Evolutionary conservation across 2,329 filamentous ascomycete genomes (phyloP).

Genomic region (Ambrosiella beaveri): DNA sequence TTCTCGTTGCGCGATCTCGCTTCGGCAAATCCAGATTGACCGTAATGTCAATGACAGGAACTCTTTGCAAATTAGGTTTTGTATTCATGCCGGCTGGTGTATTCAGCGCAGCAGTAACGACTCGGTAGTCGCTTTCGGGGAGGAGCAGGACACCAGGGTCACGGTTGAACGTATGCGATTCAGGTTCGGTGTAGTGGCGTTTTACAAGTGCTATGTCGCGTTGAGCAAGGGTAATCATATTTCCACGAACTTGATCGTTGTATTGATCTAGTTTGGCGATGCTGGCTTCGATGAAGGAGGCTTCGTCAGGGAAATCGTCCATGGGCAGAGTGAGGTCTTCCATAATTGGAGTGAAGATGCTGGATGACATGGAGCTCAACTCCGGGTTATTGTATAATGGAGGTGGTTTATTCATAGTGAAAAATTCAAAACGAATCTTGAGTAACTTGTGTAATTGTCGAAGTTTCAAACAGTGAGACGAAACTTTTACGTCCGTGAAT

Average conservation of each 20-base stretch:
- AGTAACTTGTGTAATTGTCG: neutral
- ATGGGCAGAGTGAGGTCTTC: slow-evolving; percentile 15
- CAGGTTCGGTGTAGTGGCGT: neutral
- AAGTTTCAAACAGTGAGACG: neutral
- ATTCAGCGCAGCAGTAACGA: neutral
- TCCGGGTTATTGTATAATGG: neutral
- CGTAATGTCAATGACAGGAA: slow-evolving; percentile 5
- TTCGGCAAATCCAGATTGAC: neutral
- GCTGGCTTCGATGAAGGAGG: neutral
- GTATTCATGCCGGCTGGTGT: slow-evolving; percentile 1
- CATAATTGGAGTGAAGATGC: slow-evolving; percentile 22
- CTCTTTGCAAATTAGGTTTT: neutral
- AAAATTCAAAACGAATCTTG: neutral
- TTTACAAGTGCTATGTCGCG: slow-evolving; percentile 6
- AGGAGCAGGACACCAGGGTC: neutral
- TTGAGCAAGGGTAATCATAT: slow-evolving; percentile 10
- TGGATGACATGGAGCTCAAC: slow-evolving; percentile 16
- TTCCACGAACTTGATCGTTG: slow-evolving; percentile 9
- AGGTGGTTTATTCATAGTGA: neutral
- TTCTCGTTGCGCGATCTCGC: slow-evolving; percentile 5
- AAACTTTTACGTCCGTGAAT: neutral
- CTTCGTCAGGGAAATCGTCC: slow-evolving; percentile 11
- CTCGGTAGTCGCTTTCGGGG: slow-evolving; percentile 5
- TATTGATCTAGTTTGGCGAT: slow-evolving; percentile 10
- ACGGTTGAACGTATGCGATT: too few relatives aligned